phyloP scores from a whole-genome alignment of 148 eudicot genomes.

The Amaranthus cruentus region DNA sequence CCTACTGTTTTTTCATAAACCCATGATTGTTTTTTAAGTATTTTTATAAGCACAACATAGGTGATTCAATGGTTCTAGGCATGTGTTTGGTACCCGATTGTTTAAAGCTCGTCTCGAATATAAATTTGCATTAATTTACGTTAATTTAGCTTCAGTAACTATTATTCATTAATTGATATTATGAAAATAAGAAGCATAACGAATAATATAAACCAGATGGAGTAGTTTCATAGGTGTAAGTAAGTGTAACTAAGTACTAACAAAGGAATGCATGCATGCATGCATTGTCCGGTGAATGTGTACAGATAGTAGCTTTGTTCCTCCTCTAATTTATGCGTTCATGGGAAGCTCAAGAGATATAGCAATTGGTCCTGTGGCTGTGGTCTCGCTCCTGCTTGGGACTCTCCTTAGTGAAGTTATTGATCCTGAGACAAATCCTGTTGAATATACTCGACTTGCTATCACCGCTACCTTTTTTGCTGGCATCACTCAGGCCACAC shows the following conservation, averaged over 20 bases:
- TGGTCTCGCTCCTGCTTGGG: conserved; percentile 80
- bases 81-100: too few species aligned
- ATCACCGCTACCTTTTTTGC: conserved; percentile 93
- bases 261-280: neutral
- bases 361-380: conserved; percentile 96
- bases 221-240: too few species aligned
- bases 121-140: too few species aligned
- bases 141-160: too few species aligned
- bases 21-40: neutral
- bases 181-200: too few species aligned
- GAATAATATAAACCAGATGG: too few species aligned
- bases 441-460: conserved; percentile 54
- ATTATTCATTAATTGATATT: too few species aligned
- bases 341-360: conserved; percentile 97
- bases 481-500: conserved; percentile 64
- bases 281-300: neutral
- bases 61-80: too few species aligned
- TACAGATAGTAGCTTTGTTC: conserved; percentile 79
- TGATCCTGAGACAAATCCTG: conserved; percentile 38
- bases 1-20: neutral
- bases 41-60: too few species aligned
- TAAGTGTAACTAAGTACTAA: neutral
- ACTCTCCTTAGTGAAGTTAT: conserved; percentile 47
- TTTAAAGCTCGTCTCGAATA: too few species aligned
- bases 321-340: conserved; percentile 72